A percentile compares a stretch with the other conserved stretches of the same genome.
Conservation (phyloP, 352 stramenopile species). For the Phytophthora sp. region DNA sequence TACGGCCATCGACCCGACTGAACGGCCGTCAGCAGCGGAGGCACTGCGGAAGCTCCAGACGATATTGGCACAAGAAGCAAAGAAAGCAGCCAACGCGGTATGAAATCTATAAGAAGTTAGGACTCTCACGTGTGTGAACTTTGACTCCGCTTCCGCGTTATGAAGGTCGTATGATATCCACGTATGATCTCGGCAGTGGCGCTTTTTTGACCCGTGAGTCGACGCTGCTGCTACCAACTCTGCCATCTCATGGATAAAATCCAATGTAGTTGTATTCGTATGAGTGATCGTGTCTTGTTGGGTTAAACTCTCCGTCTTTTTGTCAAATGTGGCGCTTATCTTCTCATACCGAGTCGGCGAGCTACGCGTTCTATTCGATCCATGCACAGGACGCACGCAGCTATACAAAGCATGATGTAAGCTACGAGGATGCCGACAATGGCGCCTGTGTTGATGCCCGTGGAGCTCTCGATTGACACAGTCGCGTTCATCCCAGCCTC, state of each 20-base stretch:
- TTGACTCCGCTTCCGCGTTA: constrained; percentile 37
- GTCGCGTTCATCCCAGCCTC: constrained; percentile 2
- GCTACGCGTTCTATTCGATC: constrained; percentile 21
- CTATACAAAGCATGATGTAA: constrained; percentile 22
- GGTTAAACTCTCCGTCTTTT: neutral
- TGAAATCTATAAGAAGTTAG: constrained; percentile 42
- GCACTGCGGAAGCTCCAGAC: constrained; percentile 44
- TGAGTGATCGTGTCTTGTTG: constrained; percentile 13
- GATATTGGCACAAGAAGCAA: constrained; percentile 41
- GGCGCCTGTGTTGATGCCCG: constrained; percentile 23
- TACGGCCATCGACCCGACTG: constrained; percentile 46
- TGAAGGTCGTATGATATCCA: constrained; percentile 29
- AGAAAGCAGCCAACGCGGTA: constrained; percentile 36
- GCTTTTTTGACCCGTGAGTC: constrained; percentile 6
- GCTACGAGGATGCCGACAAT: constrained; percentile 29
- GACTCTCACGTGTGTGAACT: constrained; percentile 13
- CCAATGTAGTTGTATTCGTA: constrained; percentile 38
- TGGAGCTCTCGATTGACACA: constrained; percentile 4
- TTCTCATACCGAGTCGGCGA: constrained; percentile 13
- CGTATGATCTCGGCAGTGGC: constrained; percentile 27
- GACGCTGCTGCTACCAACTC: constrained; percentile 14
- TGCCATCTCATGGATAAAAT: constrained; percentile 35
- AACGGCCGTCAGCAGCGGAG: constrained; percentile 49
- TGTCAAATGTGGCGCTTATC: constrained; percentile 4
- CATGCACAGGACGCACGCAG: constrained; percentile 29